Evolutionary conservation across 179 eudicot species (phyloP), one percentile per base, ranked within the genome.

Genomic region (Spergularia azorica): DNA sequence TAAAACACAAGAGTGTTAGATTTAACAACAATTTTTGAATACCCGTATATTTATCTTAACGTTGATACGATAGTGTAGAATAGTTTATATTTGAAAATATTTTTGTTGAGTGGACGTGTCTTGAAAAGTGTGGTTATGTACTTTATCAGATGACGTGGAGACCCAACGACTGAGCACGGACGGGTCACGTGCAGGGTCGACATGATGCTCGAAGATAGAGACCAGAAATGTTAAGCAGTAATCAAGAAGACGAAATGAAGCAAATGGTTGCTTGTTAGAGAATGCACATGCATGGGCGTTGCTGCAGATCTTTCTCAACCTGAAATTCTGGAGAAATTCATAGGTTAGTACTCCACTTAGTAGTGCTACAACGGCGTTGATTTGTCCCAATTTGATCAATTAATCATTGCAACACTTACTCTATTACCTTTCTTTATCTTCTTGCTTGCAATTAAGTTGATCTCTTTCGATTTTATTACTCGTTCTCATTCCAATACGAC

Each of bases 401-500:
- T 83, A 83, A 83, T 83, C 57, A 83, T 83, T 83, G 80, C 85
- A 61, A 54, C 80, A 60, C 80, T 70, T 64, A 17, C 54, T 78
- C 63, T 76, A 26, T 26, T 79, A 78, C 66, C 38, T 61, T 39
- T 64, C 12, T 50, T 18, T 1, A 76, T 80, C 50, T 39, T 17
- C 54, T 76, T 17, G 32, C 32, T 67, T 21, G 18, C 55, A 16
- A 68, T 61, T 20, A 17, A n/a, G 32, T 26, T 26, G 32, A 26
- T 26, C 32, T 26, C 32, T 26, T 26, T 26, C 32, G 32, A 26
- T 26, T 26, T 26, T 26, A 26, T 26, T 26, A 1, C 32, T 26
- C 32, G 32, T 26, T 26, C 32, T 26, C 32, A 1, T 26, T 26
- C 32, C 32, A 1, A 26, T 26, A 1, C 32, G 32, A 1, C 32